Evolutionary conservation across 768 basidiomycete species (phyloP).

Genomic region (Tulasnella sp.): DNA sequence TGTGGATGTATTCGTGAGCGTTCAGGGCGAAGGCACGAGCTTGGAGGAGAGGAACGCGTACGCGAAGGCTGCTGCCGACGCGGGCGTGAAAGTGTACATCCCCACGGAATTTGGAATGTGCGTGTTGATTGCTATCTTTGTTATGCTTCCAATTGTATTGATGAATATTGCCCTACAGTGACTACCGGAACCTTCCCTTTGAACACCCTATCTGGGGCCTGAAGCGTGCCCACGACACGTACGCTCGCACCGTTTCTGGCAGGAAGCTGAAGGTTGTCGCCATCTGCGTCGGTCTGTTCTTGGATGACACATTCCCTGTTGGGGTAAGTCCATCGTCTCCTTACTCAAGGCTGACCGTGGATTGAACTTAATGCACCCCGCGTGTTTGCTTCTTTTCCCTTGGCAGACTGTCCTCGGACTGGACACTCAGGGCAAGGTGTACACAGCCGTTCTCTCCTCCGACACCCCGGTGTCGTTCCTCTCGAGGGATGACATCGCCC

Average conservation of each 20-base stretch:
- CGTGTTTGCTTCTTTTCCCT: no score
- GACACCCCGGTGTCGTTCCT: not conserved
- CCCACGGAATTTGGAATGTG: slow-evolving; percentile 20
- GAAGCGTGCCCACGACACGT: not conserved
- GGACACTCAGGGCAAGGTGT: not conserved
- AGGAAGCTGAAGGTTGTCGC: slow-evolving; percentile 13
- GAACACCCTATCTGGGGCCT: not conserved
- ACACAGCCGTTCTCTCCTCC: not conserved
- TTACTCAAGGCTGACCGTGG: not conserved
- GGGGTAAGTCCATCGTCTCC: not conserved
- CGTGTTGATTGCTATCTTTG: not conserved
- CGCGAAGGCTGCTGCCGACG: slow-evolving; percentile 29
- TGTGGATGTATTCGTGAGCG: slow-evolving; percentile 33
- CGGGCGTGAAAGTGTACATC: slow-evolving; percentile 15
- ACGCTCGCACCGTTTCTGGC: not conserved
- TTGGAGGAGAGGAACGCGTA: slow-evolving; percentile 17
- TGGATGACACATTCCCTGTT: slow-evolving; percentile 1
- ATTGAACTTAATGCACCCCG: not conserved
- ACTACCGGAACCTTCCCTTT: not conserved
- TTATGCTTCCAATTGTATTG: not conserved
- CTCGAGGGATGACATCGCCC: slow-evolving; percentile 9
- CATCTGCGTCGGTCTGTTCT: slow-evolving; percentile 7
- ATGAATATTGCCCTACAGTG: not conserved
- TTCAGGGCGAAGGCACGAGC: not conserved
- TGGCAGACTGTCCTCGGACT: not conserved